Evolutionary conservation across 169 alveolate species (phyloP).

Genomic region (Toxoplasma gondii): DNA sequence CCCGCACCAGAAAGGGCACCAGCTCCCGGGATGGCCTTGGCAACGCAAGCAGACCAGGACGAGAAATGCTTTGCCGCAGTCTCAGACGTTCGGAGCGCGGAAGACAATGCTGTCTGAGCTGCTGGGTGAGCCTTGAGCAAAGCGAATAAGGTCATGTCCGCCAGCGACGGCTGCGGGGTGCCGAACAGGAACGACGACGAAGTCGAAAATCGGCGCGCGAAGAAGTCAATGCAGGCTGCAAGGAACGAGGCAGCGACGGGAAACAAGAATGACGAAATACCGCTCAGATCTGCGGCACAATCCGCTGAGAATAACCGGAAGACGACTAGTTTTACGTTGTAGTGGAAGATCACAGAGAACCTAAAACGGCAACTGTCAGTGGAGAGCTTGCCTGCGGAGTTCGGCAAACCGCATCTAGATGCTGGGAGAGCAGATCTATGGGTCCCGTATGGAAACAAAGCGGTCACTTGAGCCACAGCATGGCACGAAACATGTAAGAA

Average conservation of each 20-base stretch:
- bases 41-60: neutral
- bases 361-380: too few relatives aligned
- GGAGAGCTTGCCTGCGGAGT: too few relatives aligned
- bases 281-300: neutral
- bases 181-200: constrained; percentile 6
- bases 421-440: too few relatives aligned
- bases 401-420: too few relatives aligned
- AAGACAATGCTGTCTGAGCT: neutral
- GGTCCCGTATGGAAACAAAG: too few relatives aligned
- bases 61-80: neutral
- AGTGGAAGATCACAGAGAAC: too few relatives aligned
- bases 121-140: neutral
- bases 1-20: neutral
- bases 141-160: constrained; percentile 5
- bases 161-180: neutral
- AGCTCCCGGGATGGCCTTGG: neutral
- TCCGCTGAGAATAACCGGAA: too few relatives aligned
- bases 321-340: too few relatives aligned
- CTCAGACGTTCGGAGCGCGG: neutral
- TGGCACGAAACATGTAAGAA: too few relatives aligned
- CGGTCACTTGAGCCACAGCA: too few relatives aligned
- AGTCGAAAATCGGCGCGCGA: neutral
- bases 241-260: neutral
- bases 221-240: neutral
- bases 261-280: neutral